phyloP scores from a whole-genome alignment of 2,329 filamentous ascomycete species.

The Xylariaceae sp. region DNA sequence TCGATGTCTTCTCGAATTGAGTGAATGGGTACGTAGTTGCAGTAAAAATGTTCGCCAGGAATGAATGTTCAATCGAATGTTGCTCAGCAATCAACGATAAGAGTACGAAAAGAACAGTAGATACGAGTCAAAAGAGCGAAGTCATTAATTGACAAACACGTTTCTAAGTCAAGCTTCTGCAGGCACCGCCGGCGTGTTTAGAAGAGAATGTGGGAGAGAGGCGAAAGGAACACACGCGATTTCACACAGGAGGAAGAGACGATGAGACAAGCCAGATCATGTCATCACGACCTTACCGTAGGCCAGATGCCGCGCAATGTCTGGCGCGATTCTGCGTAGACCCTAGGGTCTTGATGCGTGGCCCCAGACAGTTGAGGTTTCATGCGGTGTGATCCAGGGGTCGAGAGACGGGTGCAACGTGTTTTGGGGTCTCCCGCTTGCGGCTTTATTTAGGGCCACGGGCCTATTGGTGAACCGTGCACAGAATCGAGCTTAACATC shows the following conservation, averaged over 20 bases:
- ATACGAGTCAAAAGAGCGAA: conserved; percentile 10
- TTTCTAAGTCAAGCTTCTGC: conserved; percentile 11
- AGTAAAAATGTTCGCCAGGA: conserved; percentile 24
- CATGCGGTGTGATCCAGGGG: conserved; percentile 21
- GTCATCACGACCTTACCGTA: conserved; percentile 2
- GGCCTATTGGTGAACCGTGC: no score
- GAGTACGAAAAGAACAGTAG: background rate
- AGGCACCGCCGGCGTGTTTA: conserved; percentile 4
- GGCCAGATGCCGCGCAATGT: background rate
- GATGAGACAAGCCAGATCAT: conserved; percentile 5
- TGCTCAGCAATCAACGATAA: conserved; percentile 16
- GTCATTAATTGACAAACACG: conserved; percentile 7
- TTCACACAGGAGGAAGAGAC: background rate
- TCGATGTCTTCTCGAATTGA: conserved; percentile 34
- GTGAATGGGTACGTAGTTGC: conserved; percentile 25
- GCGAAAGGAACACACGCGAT: background rate
- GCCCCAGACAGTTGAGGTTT: conserved; percentile 28
- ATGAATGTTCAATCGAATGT: conserved; percentile 13
- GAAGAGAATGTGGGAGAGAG: conserved; percentile 13
- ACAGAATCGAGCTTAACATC: no score
- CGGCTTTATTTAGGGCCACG: conserved; percentile 13
- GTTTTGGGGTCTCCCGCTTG: conserved; percentile 4
- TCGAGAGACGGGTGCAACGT: no score
- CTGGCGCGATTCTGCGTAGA: conserved; percentile 2
- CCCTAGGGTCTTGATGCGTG: conserved; percentile 10